Evolutionary conservation across 2,329 filamentous ascomycete species (phyloP), one percentile per base, ranked within the genome.

Genomic region (Trichoderma sp.): DNA sequence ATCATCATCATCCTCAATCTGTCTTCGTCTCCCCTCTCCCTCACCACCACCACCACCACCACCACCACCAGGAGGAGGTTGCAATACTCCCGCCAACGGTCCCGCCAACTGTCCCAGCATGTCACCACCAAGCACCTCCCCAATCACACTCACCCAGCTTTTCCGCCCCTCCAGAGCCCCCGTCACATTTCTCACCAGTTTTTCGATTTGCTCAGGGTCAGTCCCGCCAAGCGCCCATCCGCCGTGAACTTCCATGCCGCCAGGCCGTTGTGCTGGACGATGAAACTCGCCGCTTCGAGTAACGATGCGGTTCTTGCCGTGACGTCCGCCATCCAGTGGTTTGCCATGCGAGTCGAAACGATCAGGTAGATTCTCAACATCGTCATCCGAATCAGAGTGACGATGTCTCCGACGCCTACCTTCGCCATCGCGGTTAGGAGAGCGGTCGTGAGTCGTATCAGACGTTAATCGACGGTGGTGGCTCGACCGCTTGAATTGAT

Each of bases 181-280:
- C 65, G 76, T 80, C 18, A 82, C 78, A 18, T 74, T 71, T 57
- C 82, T 79, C 9, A 83, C 77, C 26, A 76, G 28, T 28, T 36
- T 76, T 51, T 86, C 83, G 8, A 86, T 81, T 39, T 78, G 75
- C 67, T 82, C 81, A 1, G 75, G 74, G 28, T 87, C 83, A 0
- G 84, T 84, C 6, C 84, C 84, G 3, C 78, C 80, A 0, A 86
- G 78, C 28, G 82, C 81, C 85, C 85, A 87, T 15, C 81, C 78
- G 0, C 85, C 85, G 0, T 75, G 78, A 18, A 84, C 76, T 14
- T 83, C 76, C 77, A 78, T 80, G 8, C 81, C 82, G 3, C 79
- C 80, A 1, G 73, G 72, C n/a, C 73, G 70, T 56, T 74, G 79
- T 7, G 80, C 75, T 61, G 78, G 76, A 67, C 83, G 83, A 39